phyloP scores from a whole-genome alignment of 2,329 filamentous ascomycete species.

The Ciborinia camelliae region DNA sequence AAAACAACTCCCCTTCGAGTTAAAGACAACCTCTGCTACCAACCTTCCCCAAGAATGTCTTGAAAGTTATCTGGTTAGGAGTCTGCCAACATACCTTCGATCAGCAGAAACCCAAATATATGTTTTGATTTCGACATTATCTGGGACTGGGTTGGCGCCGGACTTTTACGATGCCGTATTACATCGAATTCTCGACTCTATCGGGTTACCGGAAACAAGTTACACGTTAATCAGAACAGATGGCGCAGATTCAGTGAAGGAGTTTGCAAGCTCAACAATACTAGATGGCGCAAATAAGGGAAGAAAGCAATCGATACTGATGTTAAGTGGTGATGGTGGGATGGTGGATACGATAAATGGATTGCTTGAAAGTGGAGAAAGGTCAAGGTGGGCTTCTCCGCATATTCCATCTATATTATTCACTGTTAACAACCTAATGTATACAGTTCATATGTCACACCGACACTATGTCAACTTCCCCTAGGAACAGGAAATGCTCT shows the following conservation, averaged over 20 bases:
- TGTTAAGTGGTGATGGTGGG: conserved; percentile 87
- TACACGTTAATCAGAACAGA: conserved; percentile 61
- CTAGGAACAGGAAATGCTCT: conserved; percentile 65
- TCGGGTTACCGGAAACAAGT: conserved; percentile 41
- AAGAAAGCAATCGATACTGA: conserved; percentile 59
- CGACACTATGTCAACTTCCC: conserved; percentile 53
- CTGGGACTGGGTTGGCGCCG: conserved; percentile 58
- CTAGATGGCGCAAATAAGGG: conserved; percentile 48
- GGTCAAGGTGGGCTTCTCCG: conserved; percentile 27
- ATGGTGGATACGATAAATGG: conserved; percentile 78
- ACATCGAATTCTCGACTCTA: conserved; percentile 49
- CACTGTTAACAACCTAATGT: conserved; percentile 3
- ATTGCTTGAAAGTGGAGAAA: conserved; percentile 40
- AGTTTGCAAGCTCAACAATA: conserved; percentile 54
- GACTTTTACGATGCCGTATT: conserved; percentile 55
- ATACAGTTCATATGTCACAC: conserved; percentile 34
- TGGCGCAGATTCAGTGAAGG: conserved; percentile 58
- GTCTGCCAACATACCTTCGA: conserved; percentile 41
- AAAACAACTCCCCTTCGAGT: conserved; percentile 28
- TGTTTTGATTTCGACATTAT: conserved; percentile 64
- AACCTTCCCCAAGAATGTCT: conserved; percentile 42
- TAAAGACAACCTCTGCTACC: conserved; percentile 35
- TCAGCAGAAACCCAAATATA: conserved; percentile 43
- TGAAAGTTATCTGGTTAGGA: conserved; percentile 39
- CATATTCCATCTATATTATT: conserved; percentile 24